phyloP scores from a whole-genome alignment of 1,139 yeast genomes.

The Taphrina populina region DNA sequence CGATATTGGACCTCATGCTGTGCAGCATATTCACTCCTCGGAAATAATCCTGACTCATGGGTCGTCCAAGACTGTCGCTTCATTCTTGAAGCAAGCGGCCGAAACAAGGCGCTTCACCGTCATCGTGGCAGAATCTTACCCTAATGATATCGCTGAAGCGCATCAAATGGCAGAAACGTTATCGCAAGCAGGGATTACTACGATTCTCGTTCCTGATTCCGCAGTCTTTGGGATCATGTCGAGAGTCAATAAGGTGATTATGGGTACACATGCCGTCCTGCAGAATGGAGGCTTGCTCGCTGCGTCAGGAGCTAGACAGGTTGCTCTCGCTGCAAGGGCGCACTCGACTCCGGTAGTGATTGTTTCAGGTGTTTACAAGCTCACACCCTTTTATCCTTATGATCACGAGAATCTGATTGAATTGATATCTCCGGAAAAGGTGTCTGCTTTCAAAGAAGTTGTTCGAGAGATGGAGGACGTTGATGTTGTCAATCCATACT shows the following conservation, averaged over 20 bases:
- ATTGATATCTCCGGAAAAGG: constrained; percentile 89
- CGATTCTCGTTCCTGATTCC: constrained; percentile 88
- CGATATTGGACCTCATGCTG: constrained; percentile 83
- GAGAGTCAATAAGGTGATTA: constrained; percentile 90
- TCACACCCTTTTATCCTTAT: constrained; percentile 91
- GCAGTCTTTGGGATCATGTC: constrained; percentile 96
- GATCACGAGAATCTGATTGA: constrained; percentile 84
- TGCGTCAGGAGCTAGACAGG: constrained; percentile 85
- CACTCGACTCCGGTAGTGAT: constrained; percentile 93
- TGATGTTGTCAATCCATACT: constrained; percentile 87
- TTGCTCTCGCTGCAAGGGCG: constrained; percentile 93
- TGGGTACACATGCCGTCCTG: constrained; percentile 82
- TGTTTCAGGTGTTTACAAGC: constrained; percentile 88
- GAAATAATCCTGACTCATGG: constrained; percentile 91
- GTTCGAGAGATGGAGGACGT: constrained; percentile 53
- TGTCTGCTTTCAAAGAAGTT: constrained; percentile 57
- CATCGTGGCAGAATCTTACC: constrained; percentile 77
- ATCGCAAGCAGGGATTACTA: constrained; percentile 82
- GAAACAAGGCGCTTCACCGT: constrained; percentile 89
- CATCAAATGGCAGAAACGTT: constrained; percentile 76
- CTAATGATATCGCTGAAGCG: constrained; percentile 74
- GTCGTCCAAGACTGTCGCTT: constrained; percentile 86
- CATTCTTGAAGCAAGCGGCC: constrained; percentile 82
- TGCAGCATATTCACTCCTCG: constrained; percentile 90
- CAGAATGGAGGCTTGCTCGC: constrained; percentile 96